Base-by-base conservation (phyloP, 1,284 basidiomycete genomes). In the Schizophyllum commune region DNA sequence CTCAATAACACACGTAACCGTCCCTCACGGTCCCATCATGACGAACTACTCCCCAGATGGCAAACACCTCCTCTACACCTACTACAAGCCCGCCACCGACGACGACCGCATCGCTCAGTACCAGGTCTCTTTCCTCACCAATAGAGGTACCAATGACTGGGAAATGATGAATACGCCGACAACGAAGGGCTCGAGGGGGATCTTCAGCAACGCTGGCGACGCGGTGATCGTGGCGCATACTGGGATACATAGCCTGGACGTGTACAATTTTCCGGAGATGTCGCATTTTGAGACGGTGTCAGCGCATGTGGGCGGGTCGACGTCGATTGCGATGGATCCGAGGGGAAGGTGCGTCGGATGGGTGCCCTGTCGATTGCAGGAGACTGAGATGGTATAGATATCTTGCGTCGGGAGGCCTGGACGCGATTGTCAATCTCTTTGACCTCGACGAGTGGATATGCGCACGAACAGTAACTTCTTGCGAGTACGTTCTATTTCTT, bases 361-460 rank as follows among this genome's bases (percentile, higher is more conserved):
- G 39, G 9, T 47, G 20, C 15, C 19, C 4, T 20, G 11, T 52
- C 3, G 17, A 11, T 55, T 20, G 19, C 9, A 55, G 9, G 27
- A 55, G 4, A 13, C n/a, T 58, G 32, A 58, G 32, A 6, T 59
- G 39, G 53, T 32, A 11, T 67, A 88, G 84, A 63, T 91, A 91
- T 66, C 77, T 92, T 34, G 88, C 88, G 1, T 88, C 89, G 0
- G 90, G 88, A 47, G 89, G 90, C 15, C 78, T 83, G 60, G 90
- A 92, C 69, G 89, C 88, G 1, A 91, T 92, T 62, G 84, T 92
- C 56, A 89, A 91, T 68, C 74, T 91, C 67, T 90, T 91, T 68
- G 89, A 91, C 68, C 68, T 85, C 60, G 76, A 77, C n/a, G 88
- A 91, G 62, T 91, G 88, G 88, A 87, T 91, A 62, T 88, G 85